A percentile compares a stretch with the other conserved stretches of the same genome.
Evolutionary conservation across 2,329 filamentous ascomycete species (phyloP).

Genomic region (Trichoderma hamatum): DNA sequence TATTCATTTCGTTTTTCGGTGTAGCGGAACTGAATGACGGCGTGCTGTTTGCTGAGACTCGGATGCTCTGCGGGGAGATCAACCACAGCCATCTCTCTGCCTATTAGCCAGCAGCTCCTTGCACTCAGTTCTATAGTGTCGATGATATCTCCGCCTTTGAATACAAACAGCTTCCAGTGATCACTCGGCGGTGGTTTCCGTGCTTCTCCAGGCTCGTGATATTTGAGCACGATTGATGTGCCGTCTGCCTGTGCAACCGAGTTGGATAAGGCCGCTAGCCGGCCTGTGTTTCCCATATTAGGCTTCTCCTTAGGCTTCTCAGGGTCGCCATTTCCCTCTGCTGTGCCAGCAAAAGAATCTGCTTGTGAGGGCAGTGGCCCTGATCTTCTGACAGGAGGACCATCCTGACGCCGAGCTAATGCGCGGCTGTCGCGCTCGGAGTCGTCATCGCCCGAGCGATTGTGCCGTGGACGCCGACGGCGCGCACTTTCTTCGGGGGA

Average conservation of each 20-base stretch:
- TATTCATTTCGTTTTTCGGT: conserved; percentile 83
- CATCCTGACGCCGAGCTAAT: conserved; percentile 30
- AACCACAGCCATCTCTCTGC: conserved; percentile 76
- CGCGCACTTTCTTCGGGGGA: conserved; percentile 40
- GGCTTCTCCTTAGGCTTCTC: conserved; percentile 78
- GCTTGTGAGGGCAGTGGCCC: conserved; percentile 64
- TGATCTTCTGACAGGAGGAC: conserved; percentile 36
- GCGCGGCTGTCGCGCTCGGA: conserved; percentile 31
- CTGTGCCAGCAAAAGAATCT: conserved; percentile 62
- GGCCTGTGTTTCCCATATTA: conserved; percentile 79
- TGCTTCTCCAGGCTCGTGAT: conserved; percentile 92
- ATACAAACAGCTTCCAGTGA: conserved; percentile 88
- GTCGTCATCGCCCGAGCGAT: conserved; percentile 29
- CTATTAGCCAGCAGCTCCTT: conserved; percentile 89
- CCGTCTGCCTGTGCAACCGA: conserved; percentile 70
- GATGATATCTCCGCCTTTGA: conserved; percentile 79
- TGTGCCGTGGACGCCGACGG: conserved; percentile 31
- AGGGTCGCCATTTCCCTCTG: conserved; percentile 44
- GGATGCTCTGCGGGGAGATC: conserved; percentile 87
- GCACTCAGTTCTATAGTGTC: conserved; percentile 77
- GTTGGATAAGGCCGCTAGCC: conserved; percentile 87
- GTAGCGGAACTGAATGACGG: conserved; percentile 89
- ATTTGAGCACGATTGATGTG: conserved; percentile 81
- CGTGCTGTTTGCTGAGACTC: conserved; percentile 93
- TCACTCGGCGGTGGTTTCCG: conserved; percentile 80